Conservation (phyloP, 208 protist genomes). For the Phytomonas serpens region DNA sequence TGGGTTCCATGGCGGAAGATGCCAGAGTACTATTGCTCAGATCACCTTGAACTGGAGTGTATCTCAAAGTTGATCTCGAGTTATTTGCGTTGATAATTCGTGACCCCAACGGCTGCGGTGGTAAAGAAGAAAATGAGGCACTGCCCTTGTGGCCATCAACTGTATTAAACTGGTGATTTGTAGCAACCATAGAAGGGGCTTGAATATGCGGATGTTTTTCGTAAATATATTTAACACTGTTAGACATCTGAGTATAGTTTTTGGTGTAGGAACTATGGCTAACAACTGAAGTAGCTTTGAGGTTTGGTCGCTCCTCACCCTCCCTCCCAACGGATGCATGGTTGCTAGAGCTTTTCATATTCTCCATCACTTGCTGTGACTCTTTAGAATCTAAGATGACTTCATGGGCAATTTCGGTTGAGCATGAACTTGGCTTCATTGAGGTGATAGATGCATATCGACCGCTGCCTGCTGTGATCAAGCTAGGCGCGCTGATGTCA, state of each 20-base stretch:
- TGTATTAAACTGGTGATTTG: not conserved
- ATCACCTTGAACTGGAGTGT: not conserved
- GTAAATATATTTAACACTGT: not conserved
- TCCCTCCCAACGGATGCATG: not conserved
- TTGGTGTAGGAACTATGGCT: not conserved
- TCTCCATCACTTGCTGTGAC: not conserved
- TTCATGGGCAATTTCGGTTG: not conserved
- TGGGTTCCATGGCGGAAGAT: not conserved
- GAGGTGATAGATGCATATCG: not conserved
- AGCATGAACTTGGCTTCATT: not conserved
- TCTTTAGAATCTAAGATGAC: not conserved
- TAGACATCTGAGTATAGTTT: not conserved
- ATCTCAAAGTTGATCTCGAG: not conserved
- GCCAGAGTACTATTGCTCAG: not conserved
- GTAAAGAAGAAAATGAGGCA: not conserved
- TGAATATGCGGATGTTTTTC: not conserved
- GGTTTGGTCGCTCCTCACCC: not conserved
- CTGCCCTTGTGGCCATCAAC: not conserved
- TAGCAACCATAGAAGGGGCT: not conserved
- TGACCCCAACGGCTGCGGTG: not conserved
- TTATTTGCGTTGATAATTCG: not conserved
- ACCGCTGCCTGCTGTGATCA: not conserved
- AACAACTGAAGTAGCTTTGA: not conserved
- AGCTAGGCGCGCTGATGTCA: not conserved
- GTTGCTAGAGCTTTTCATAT: not conserved